These are phyloP conservation scores for Kwoniella sp. DNA, from an alignment of 768 basidiomycete species.

Conservation along the genomic window DNA sequence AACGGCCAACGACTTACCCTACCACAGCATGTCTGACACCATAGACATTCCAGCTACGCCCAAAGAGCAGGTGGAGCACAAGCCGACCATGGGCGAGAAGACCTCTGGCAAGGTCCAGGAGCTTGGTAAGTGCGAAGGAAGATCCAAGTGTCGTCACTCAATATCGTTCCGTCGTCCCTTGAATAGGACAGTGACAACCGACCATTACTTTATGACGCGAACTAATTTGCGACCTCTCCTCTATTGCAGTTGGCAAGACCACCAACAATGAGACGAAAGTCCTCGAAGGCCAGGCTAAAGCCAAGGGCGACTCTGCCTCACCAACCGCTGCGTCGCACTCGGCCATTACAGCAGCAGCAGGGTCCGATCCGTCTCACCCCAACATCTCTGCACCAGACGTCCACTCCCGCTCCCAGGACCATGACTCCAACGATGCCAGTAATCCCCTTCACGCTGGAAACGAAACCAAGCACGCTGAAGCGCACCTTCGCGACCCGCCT, in stretches of 20 bases:
- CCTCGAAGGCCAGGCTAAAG: constrained; percentile 17
- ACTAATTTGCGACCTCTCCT: not conserved
- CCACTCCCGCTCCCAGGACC: not conserved
- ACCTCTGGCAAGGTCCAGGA: constrained; percentile 13
- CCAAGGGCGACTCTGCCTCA: not conserved
- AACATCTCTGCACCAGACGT: not conserved
- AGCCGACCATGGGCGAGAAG: constrained; percentile 20
- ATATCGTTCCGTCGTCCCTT: too few species aligned
- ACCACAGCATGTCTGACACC: too few species aligned
- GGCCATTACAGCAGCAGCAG: not conserved
- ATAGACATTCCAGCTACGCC: too few species aligned
- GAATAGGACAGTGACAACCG: too few species aligned
- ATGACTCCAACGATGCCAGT: not conserved
- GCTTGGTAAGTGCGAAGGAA: constrained; percentile 9
- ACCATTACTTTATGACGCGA: not conserved
- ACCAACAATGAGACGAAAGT: constrained; percentile 18
- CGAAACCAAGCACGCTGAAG: not conserved
- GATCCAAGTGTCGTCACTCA: too few species aligned
- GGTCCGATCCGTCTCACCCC: not conserved
- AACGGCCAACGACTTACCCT: not conserved
- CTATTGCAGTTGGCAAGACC: constrained; percentile 19
- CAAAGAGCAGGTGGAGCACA: not conserved
- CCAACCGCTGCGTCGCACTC: not conserved
- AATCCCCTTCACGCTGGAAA: not conserved
- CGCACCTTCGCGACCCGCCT: not conserved